A percentile compares a stretch with the other conserved stretches of the same genome.
These are phyloP conservation scores for Geranomyces michiganensis DNA, from an alignment of 192 early-diverging fungal genomes.

Conservation along the genomic window DNA sequence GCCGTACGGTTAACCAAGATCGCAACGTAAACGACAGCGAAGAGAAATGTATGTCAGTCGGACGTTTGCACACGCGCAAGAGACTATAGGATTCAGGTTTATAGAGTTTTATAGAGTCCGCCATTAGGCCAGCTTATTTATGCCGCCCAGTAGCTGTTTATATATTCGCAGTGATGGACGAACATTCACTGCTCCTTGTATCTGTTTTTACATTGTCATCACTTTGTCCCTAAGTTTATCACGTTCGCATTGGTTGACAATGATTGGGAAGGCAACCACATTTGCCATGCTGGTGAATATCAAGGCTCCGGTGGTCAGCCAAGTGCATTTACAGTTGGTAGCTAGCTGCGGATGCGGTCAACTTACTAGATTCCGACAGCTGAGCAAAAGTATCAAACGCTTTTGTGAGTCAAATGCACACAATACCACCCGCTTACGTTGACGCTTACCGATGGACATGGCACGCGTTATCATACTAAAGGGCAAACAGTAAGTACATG, in stretches of 20 bases:
- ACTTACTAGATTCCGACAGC: slow-evolving; percentile 38
- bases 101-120: too few species aligned
- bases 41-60: too few species aligned
- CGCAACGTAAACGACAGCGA: too few species aligned
- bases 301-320: not conserved
- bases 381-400: not conserved
- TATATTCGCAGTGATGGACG: too few species aligned
- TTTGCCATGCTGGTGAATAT: slow-evolving; percentile 28
- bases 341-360: not conserved
- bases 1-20: too few species aligned
- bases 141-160: too few species aligned
- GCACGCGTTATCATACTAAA: slow-evolving; percentile 35
- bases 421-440: too few species aligned
- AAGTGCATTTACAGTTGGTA: not conserved
- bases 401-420: too few species aligned
- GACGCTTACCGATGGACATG: slow-evolving; percentile 29
- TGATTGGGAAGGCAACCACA: slow-evolving; percentile 34
- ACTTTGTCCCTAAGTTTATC: slow-evolving; percentile 21
- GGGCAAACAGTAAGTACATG: not conserved
- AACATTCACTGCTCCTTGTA: too few species aligned
- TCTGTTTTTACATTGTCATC: slow-evolving; percentile 18
- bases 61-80: too few species aligned
- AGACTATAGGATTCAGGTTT: too few species aligned
- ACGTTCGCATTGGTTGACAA: not conserved
- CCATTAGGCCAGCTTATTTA: too few species aligned